phyloP scores from a whole-genome alignment of 75 land plant species.

The Picea glauca region DNA sequence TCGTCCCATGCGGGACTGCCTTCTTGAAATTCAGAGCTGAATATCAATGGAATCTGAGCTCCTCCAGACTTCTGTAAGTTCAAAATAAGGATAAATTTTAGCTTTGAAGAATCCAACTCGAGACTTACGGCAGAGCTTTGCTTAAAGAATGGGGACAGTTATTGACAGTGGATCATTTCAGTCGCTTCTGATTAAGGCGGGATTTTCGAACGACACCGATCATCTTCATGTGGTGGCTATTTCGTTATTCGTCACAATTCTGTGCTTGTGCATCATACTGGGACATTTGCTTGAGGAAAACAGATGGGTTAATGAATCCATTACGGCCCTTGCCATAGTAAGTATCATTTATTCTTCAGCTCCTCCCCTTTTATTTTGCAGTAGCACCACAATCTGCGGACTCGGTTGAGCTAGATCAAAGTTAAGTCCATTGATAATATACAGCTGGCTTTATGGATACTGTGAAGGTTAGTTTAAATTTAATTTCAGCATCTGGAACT shows the following conservation, averaged over 20 bases:
- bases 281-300: constrained; percentile 87
- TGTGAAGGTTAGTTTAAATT: not conserved
- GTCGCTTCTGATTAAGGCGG: not conserved
- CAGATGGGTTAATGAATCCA: constrained; percentile 85
- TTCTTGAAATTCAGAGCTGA: not conserved
- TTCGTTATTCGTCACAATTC: constrained; percentile 59
- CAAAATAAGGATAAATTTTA: not conserved
- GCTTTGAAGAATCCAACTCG: too few relatives aligned
- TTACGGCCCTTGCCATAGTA: constrained; percentile 74
- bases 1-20: not conserved
- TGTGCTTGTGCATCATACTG: constrained; percentile 80
- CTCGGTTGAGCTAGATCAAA: too few relatives aligned
- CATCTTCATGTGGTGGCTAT: constrained; percentile 53
- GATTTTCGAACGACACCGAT: constrained; percentile 11
- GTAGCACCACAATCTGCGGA: too few relatives aligned
- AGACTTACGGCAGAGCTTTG: not conserved
- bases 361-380: not conserved
- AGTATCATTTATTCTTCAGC: constrained; percentile 7
- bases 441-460: not conserved
- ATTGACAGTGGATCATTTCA: constrained; percentile 1
- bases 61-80: not conserved
- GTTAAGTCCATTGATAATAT: not conserved
- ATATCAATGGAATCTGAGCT: too few relatives aligned
- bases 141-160: not conserved
- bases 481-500: not conserved